Evolutionary conservation across 2,329 filamentous ascomycete species (phyloP).

Genomic region (Diplocarpon rosae): DNA sequence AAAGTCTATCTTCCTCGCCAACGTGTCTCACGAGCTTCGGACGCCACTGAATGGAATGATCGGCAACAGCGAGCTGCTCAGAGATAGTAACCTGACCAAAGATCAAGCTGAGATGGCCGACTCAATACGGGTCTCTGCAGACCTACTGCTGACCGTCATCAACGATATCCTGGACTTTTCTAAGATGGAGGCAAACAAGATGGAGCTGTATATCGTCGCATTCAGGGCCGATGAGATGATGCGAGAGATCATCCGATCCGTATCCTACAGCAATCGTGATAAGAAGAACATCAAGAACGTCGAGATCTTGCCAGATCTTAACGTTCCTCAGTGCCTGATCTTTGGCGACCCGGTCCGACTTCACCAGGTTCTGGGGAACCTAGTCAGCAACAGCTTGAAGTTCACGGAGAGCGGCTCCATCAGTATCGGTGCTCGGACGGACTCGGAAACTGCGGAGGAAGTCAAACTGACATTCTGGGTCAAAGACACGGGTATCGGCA

Average conservation of each 20-base stretch:
- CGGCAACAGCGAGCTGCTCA: constrained; percentile 73
- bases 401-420: constrained; percentile 83
- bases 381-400: constrained; percentile 88
- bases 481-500: constrained; percentile 83
- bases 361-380: constrained; percentile 64
- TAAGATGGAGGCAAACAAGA: constrained; percentile 80
- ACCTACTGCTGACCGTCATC: constrained; percentile 81
- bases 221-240: constrained; percentile 59
- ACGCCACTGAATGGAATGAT: constrained; percentile 83
- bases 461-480: constrained; percentile 78
- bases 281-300: constrained; percentile 52
- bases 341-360: constrained; percentile 57
- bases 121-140: constrained; percentile 75
- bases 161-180: constrained; percentile 96
- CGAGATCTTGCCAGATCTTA: constrained; percentile 58
- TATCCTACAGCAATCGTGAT: constrained; percentile 54
- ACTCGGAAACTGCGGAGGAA: constrained; percentile 57
- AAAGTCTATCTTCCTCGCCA: constrained; percentile 70
- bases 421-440: constrained; percentile 66
- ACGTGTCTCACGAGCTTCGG: constrained; percentile 71
- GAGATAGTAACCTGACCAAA: constrained; percentile 61
- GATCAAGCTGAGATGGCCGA: constrained; percentile 81
- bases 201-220: constrained; percentile 66
- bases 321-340: constrained; percentile 54
- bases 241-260: constrained; percentile 53